Percentiles rank a stretch among this genome's conserved stretches.
These are phyloP conservation scores for Xylaria palmicola DNA, from an alignment of 495 filamentous ascomycete species.

Conservation along the genomic window DNA sequence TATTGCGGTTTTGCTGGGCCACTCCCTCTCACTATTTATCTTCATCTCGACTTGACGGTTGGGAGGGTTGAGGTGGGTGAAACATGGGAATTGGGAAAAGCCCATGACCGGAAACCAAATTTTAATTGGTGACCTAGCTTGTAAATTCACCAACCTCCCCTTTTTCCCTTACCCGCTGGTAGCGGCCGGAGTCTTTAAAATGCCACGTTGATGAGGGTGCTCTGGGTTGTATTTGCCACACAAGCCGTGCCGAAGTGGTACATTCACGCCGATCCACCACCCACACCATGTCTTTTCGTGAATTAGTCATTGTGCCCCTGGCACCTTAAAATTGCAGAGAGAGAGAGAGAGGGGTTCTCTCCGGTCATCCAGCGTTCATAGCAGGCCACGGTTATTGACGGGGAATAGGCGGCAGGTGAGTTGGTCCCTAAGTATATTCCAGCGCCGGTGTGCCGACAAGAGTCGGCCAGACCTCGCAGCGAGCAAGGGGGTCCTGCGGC, in stretches of 20 bases:
- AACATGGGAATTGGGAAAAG: not conserved
- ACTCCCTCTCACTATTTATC: no score
- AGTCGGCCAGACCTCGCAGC: not conserved
- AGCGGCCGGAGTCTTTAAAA: constrained; percentile 3
- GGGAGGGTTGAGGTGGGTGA: no score
- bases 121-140: no score
- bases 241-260: constrained; percentile 3
- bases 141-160: not conserved
- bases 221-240: constrained; percentile 16
- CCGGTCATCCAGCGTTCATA: not conserved
- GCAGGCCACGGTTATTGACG: not conserved
- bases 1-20: no score
- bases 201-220: constrained; percentile 7
- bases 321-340: not conserved
- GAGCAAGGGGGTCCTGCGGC: constrained; percentile 1
- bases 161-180: constrained; percentile 7
- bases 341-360: not conserved
- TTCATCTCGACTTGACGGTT: no score
- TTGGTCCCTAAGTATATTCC: not conserved
- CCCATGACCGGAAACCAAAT: no score
- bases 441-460: constrained; percentile 9
- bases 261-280: constrained; percentile 5
- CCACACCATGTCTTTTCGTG: not conserved
- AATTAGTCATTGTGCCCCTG: not conserved
- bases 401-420: not conserved